Evolutionary conservation across 1,139 yeast species (phyloP), one percentile per base, ranked within the genome.

Genomic region (Magnusiomyces paraingens): DNA sequence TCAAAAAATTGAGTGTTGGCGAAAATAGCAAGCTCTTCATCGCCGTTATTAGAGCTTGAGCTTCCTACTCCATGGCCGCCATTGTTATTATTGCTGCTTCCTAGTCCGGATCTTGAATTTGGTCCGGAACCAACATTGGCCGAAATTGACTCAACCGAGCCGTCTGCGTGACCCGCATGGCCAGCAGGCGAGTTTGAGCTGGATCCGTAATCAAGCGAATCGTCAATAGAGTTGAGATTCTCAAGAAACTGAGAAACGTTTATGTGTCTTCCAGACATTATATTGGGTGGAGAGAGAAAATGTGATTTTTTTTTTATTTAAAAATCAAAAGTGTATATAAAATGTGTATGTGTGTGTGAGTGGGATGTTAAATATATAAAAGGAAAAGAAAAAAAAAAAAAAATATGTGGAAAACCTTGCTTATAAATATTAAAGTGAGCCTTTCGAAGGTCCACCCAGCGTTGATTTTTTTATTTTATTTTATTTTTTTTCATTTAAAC

Each of bases 1-100:
- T 73, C 76, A 59, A 73, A 73, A 60, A 73, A 73, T 52, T 71
- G 70, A 43, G 76, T 73, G 60, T 73, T 72, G 49, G 75, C 61
- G 61, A 73, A 73, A 51, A 73, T 65, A 47, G 70, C 64, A 53
- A 73, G 66, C 57, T 73, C 76, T 52, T 70, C 75, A 49, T 68
- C 71, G 32, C 50, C 43, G 11, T 36, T 40, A 18, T 21, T 26
- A 26, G 32, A 26, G 32, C 32, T 26, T 26, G 32, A 26, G 32
- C 32, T 8, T 26, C 32, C 32, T 26, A 26, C 4, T 26, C 32
- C 32, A n/a, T 15, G 21, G 43, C 29, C 18, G 50, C 49, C 21
- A 15, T n/a, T 41, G 29, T 47, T 48, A 12, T 47, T 35, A 12
- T 36, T 18, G 50, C 26, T 48, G 29, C 20, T 40, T 11, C 47